These are phyloP conservation scores for Spongiforma sp. DNA, from an alignment of 1,284 basidiomycete genomes.

Conservation along the genomic window DNA sequence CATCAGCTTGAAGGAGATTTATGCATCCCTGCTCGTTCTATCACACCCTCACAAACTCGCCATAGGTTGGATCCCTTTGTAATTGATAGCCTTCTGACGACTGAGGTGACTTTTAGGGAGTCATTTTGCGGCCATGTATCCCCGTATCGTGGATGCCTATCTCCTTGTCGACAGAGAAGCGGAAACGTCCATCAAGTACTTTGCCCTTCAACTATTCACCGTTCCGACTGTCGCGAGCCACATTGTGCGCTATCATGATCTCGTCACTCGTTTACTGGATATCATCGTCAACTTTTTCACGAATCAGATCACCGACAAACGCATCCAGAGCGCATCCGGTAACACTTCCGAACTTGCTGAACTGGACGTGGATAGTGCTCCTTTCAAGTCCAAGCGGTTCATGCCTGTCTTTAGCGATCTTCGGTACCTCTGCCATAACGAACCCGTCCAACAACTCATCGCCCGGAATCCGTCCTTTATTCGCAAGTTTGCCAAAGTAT, in stretches of 20 bases:
- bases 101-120: slow-evolving; percentile 56
- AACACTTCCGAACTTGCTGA: slow-evolving; percentile 29
- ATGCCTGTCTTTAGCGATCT: slow-evolving; percentile 90
- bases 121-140: slow-evolving; percentile 86
- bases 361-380: slow-evolving; percentile 82
- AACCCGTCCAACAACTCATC: slow-evolving; percentile 79
- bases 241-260: slow-evolving; percentile 75
- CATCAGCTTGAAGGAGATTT: slow-evolving; percentile 81
- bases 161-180: slow-evolving; percentile 91
- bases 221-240: slow-evolving; percentile 84
- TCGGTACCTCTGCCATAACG: slow-evolving; percentile 77
- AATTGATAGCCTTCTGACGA: neutral
- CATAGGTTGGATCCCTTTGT: slow-evolving; percentile 57
- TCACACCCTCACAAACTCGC: slow-evolving; percentile 79
- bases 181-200: slow-evolving; percentile 92
- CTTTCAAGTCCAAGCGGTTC: slow-evolving; percentile 94
- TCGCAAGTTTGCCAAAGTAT: slow-evolving; percentile 62
- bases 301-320: slow-evolving; percentile 76
- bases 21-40: slow-evolving; percentile 77
- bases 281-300: slow-evolving; percentile 91
- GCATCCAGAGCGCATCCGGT: slow-evolving; percentile 56
- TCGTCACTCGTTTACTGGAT: slow-evolving; percentile 78
- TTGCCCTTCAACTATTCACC: slow-evolving; percentile 90
- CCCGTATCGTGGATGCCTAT: slow-evolving; percentile 88
- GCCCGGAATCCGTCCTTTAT: slow-evolving; percentile 63